Conservation (phyloP, 148 eudicot species). For the Linanthus parryae region DNA sequence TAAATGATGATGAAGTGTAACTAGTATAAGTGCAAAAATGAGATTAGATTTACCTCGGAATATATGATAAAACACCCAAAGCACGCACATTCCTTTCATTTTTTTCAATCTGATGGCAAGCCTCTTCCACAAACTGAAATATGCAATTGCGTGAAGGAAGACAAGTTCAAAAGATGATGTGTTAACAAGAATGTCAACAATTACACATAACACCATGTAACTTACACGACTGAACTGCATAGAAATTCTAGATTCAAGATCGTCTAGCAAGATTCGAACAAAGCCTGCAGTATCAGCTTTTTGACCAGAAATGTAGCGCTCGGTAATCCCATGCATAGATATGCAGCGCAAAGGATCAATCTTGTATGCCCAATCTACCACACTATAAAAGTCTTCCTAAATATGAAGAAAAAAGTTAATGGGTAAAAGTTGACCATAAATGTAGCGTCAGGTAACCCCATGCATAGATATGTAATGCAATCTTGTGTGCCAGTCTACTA, state of each 20-base stretch:
- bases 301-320: constrained; percentile 73
- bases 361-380: constrained; percentile 91
- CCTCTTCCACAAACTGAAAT: constrained; percentile 90
- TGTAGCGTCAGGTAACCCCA: neutral
- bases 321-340: constrained; percentile 93
- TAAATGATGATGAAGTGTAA: too few relatives aligned
- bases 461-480: neutral
- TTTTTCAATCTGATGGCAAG: constrained; percentile 95
- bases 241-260: constrained; percentile 79
- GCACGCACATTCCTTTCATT: constrained; percentile 78
- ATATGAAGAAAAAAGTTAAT: neutral
- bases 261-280: constrained; percentile 85
- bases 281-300: constrained; percentile 95
- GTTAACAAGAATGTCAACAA: too few relatives aligned
- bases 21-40: too few relatives aligned
- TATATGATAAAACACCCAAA: constrained; percentile 76
- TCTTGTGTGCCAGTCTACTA: neutral
- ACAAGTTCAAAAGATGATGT: too few relatives aligned
- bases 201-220: constrained; percentile 5
- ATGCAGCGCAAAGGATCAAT: constrained; percentile 87
- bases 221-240: constrained; percentile 67
- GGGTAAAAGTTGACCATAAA: neutral
- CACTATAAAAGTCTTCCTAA: constrained; percentile 87
- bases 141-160: too few relatives aligned
- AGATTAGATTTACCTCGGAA: constrained; percentile 55